phyloP scores from a whole-genome alignment of 257 asterid genomes.

The Primulina eburnea region DNA sequence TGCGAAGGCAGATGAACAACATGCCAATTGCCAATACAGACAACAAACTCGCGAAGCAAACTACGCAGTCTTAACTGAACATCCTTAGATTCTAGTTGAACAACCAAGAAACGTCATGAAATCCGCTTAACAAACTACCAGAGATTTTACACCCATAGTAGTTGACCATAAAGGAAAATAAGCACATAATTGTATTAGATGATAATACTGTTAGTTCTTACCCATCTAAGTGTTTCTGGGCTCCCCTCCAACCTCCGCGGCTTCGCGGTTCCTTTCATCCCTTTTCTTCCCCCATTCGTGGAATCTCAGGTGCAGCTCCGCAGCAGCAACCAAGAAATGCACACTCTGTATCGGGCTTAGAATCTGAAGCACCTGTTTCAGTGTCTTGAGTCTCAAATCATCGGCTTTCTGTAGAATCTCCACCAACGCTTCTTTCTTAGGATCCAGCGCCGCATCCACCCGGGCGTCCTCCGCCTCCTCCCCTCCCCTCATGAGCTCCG shows the following conservation, averaged over 20 bases:
- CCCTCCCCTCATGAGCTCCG: conserved; percentile 36
- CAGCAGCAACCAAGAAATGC: conserved; percentile 73
- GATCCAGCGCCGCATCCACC: conserved; percentile 26
- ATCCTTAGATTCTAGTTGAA: not conserved
- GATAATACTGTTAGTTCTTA: not conserved
- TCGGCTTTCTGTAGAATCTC: conserved; percentile 47
- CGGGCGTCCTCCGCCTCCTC: conserved; percentile 19
- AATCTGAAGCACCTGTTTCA: conserved; percentile 32
- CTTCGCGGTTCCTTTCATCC: conserved; percentile 31
- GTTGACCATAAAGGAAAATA: not conserved
- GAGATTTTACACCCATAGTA: not conserved
- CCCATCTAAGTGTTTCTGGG: not conserved
- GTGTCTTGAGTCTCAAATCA: conserved; percentile 53
- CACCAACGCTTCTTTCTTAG: conserved; percentile 43
- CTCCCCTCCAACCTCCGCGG: not conserved
- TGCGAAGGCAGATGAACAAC: not conserved
- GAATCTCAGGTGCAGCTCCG: conserved; percentile 64
- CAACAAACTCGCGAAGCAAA: not conserved
- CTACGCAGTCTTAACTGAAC: not conserved
- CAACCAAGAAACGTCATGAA: not conserved
- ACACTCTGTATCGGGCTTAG: conserved; percentile 47
- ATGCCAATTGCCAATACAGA: not conserved
- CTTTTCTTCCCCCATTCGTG: conserved; percentile 69
- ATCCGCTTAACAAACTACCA: not conserved
- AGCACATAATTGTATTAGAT: not conserved